Conservation (phyloP, 768 basidiomycete genomes). For the Collybia sordida region DNA sequence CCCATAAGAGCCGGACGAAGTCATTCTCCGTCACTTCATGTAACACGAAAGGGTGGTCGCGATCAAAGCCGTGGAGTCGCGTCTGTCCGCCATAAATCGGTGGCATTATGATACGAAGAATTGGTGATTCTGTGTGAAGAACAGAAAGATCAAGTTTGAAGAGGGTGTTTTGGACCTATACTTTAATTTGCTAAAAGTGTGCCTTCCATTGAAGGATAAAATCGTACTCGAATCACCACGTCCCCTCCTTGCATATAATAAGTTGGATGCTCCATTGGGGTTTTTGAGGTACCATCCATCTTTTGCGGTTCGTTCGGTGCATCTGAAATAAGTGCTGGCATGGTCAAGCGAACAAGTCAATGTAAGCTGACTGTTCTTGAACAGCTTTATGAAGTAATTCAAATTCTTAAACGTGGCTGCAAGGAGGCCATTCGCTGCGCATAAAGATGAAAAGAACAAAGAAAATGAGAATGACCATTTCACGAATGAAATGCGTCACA, state of each 20-base stretch:
- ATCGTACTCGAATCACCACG: slow-evolving; percentile 28
- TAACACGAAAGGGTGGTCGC: slow-evolving; percentile 38
- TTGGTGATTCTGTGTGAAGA: slow-evolving; percentile 34
- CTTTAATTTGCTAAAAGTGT: neutral
- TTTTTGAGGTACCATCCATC: neutral
- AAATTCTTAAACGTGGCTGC: too few species aligned
- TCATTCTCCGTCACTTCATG: slow-evolving; percentile 44
- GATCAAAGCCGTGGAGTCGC: slow-evolving; percentile 22
- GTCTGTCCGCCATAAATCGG: slow-evolving; percentile 21
- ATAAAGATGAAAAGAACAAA: too few species aligned
- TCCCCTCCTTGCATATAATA: slow-evolving; percentile 31
- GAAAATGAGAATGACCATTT: too few species aligned
- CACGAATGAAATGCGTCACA: too few species aligned
- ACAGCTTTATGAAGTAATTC: too few species aligned
- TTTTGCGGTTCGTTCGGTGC: too few species aligned
- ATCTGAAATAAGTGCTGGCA: slow-evolving; percentile 2
- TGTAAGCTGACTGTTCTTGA: too few species aligned
- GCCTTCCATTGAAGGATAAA: neutral
- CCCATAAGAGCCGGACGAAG: slow-evolving; percentile 52
- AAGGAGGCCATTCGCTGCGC: too few species aligned
- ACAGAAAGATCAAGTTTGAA: slow-evolving; percentile 51
- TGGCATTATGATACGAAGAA: slow-evolving; percentile 33
- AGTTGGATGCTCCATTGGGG: slow-evolving; percentile 18
- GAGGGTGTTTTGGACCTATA: slow-evolving; percentile 52
- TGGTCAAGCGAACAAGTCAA: too few species aligned